These are phyloP conservation scores for Byssothecium circinans DNA, from an alignment of 2,329 filamentous ascomycete species.

Conservation along the genomic window DNA sequence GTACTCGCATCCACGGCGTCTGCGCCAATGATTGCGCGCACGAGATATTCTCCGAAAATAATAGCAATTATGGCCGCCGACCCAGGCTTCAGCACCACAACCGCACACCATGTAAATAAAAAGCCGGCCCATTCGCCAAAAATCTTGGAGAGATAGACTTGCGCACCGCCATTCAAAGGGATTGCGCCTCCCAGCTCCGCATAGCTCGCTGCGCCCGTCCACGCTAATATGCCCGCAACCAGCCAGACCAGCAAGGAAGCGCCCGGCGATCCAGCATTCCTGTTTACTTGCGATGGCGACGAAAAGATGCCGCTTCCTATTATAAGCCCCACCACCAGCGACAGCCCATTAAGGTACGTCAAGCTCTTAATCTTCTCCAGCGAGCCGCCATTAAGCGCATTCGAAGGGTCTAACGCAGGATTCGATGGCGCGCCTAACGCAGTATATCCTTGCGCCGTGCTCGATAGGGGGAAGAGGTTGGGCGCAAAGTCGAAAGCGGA, in stretches of 20 bases:
- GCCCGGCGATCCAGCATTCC: constrained; percentile 86
- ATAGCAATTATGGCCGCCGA: constrained; percentile 93
- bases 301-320: constrained; percentile 98
- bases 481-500: constrained; percentile 96
- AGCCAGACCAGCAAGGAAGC: constrained; percentile 90
- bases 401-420: constrained; percentile 54
- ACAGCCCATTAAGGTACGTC: constrained; percentile 91
- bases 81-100: constrained; percentile 91
- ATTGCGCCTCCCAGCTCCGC: constrained; percentile 95
- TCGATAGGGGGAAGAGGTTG: constrained; percentile 88
- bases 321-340: constrained; percentile 86
- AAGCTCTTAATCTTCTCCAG: constrained; percentile 94
- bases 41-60: constrained; percentile 97
- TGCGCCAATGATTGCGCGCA: constrained; percentile 82
- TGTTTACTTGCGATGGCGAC: constrained; percentile 88
- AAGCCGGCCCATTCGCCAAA: constrained; percentile 93
- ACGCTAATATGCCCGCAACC: constrained; percentile 87
- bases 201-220: constrained; percentile 94
- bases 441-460: constrained; percentile 76
- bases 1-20: constrained; percentile 77
- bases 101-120: constrained; percentile 93
- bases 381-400: constrained; percentile 70
- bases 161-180: constrained; percentile 89
- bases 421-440: constrained; percentile 78
- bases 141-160: constrained; percentile 93